Base-by-base conservation (phyloP, 164 flowering plant species). In the Magnolia sinica region DNA sequence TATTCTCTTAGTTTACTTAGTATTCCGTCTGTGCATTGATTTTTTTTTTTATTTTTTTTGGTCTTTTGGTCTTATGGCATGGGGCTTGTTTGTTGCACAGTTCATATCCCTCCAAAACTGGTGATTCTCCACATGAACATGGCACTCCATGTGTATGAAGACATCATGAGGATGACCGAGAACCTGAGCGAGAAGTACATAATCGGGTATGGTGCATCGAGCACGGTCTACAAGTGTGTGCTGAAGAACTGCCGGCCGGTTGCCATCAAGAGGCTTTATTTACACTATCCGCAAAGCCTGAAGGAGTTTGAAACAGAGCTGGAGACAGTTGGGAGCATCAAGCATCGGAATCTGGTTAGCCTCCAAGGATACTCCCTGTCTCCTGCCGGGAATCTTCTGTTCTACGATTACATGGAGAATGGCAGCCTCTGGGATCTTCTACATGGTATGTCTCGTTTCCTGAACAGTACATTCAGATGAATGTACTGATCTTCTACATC, bases 91-190 rank as follows among this genome's bases (percentile, higher is more conserved):
- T 75, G 22, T 61, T 68, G 71, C 89, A 70, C 89, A 86, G 96
- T 92, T 61, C 88, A 90, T 84, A 88, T 90, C 31, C 75, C 92
- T 0, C 98, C 99, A 8, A 96, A 94, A 87, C 84, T 96, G 74
- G 99, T 96, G 71, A 94, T 96, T 80, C 98, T 94, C 67, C 86
- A 94, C 87, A 91, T 96, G 98, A 94, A 96, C 78, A 88, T 96
- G 99, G 98, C 99, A 8, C 95, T 96, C 64, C 99, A 96, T 76
- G 92, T 91, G 4, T 94, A 94, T 9, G 99, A 96, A 50, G 98
- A 96, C 81, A 96, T 96, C 50, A 96, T 96, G 99, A 86, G 98
- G 83, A 96, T 96, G 98, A 96, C 99, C 0, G 99, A 96, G 87
- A 96, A 93, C 80, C 72, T 96, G 78, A 94, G 88, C 78, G 99